phyloP scores from a whole-genome alignment of 2,329 filamentous ascomycete genomes.

The Exophiala aquamarina region DNA sequence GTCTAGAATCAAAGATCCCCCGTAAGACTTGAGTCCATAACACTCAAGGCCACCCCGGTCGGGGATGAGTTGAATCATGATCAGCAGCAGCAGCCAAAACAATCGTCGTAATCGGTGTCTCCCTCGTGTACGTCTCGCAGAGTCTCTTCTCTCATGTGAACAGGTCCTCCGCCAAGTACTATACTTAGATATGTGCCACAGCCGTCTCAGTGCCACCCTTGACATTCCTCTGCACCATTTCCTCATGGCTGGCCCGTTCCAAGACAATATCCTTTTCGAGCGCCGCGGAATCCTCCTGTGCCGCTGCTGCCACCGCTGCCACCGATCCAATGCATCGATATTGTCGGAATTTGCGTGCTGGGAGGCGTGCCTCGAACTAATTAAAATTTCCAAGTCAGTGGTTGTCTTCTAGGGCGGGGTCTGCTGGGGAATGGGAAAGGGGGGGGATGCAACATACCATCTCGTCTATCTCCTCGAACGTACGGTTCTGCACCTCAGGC shows the following conservation, averaged over 20 bases:
- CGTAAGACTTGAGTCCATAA: no score
- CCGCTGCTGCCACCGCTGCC: conserved; percentile 23
- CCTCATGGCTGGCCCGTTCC: conserved; percentile 16
- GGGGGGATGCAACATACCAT: conserved; percentile 24
- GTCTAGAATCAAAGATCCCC: no score
- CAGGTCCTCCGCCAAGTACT: no score
- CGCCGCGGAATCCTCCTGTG: conserved; percentile 8
- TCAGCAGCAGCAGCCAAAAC: no score
- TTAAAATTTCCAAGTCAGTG: no score
- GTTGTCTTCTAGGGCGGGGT: no score
- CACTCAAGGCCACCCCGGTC: no score
- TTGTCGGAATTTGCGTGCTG: conserved; percentile 37
- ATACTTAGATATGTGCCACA: conserved; percentile 7
- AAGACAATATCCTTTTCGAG: conserved; percentile 15
- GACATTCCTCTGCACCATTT: conserved; percentile 14
- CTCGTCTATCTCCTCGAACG: conserved; percentile 22
- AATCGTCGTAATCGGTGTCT: no score
- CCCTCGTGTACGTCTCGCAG: no score
- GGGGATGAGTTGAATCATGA: no score
- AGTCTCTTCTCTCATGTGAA: no score
- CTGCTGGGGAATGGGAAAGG: no score
- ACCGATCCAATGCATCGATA: conserved; percentile 37
- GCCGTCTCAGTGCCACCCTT: conserved; percentile 45
- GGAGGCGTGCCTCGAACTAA: conserved; percentile 40
- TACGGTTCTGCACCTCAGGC: conserved; percentile 55